Percentiles rank a stretch among this genome's conserved stretches.
Conservation (phyloP, 2,329 filamentous ascomycete genomes). For the Chalara sp. region DNA sequence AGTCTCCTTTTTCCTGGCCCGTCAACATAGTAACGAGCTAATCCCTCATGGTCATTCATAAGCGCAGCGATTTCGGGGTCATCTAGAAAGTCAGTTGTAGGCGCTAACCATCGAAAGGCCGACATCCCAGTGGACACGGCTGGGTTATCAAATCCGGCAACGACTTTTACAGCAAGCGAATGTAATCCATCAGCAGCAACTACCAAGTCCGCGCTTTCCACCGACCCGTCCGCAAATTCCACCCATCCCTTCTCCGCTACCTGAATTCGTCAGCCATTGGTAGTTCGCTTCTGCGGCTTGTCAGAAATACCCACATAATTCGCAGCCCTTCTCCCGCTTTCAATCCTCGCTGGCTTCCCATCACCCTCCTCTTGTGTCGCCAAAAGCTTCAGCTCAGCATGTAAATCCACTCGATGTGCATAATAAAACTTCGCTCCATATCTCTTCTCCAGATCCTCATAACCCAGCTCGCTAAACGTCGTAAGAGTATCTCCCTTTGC, state of each 20-base stretch:
- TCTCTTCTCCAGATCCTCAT: conserved; percentile 6
- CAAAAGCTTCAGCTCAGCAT: conserved; percentile 42
- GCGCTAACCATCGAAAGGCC: conserved; percentile 8
- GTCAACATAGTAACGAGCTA: conserved; percentile 8
- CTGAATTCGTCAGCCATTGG: conserved; percentile 26
- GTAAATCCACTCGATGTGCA: conserved; percentile 45
- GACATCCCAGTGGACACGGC: conserved; percentile 4
- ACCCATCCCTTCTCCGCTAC: conserved; percentile 31
- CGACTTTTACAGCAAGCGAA: conserved; percentile 11
- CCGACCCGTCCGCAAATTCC: neutral
- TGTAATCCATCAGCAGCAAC: conserved; percentile 33
- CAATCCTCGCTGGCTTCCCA: conserved; percentile 30
- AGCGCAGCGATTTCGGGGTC: conserved; percentile 27
- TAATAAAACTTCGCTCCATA: conserved; percentile 8
- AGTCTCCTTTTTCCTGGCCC: conserved; percentile 10
- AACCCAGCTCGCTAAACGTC: conserved; percentile 9
- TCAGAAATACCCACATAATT: conserved; percentile 9
- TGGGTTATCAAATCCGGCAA: neutral
- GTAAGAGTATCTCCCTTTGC: conserved; percentile 9
- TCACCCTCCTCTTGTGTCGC: conserved; percentile 34
- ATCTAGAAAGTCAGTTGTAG: conserved; percentile 35
- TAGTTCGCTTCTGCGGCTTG: neutral
- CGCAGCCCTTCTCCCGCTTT: conserved; percentile 34
- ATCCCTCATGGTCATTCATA: conserved; percentile 10
- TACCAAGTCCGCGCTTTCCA: conserved; percentile 26